Evolutionary conservation across 2,329 filamentous ascomycete genomes (phyloP).

Genomic region (Aspergillus persii): DNA sequence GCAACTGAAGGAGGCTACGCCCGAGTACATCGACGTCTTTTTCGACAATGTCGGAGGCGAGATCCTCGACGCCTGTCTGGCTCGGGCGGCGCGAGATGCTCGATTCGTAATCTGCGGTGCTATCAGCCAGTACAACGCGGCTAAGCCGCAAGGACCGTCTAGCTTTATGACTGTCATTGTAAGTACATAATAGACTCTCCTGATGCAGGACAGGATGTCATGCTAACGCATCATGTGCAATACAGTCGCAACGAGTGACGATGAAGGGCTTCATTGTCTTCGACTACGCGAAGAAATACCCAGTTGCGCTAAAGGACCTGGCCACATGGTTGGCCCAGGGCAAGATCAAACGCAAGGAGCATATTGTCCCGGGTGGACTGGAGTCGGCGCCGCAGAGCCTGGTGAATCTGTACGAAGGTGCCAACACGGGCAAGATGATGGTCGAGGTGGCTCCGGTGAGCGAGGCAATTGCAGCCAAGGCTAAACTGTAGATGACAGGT

Average conservation of each 20-base stretch:
- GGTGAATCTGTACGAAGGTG: conserved; percentile 63
- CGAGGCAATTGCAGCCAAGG: conserved; percentile 34
- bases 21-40: conserved; percentile 64
- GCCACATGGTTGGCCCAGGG: conserved; percentile 68
- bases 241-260: conserved; percentile 39
- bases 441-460: conserved; percentile 40
- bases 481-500: conserved; percentile 39
- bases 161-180: conserved; percentile 44
- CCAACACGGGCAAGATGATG: conserved; percentile 67
- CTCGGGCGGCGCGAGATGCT: conserved; percentile 59
- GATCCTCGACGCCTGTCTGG: conserved; percentile 65
- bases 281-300: conserved; percentile 61
- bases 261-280: conserved; percentile 74
- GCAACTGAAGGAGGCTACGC: conserved; percentile 60
- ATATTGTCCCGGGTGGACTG: conserved; percentile 68
- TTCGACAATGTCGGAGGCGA: conserved; percentile 74
- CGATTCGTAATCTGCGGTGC: conserved; percentile 70
- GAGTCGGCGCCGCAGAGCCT: conserved; percentile 62
- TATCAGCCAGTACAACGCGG: conserved; percentile 67
- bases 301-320: conserved; percentile 59
- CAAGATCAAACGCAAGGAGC: conserved; percentile 69
- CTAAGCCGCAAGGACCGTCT: conserved; percentile 55
- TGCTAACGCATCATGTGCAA: conserved; percentile 12
- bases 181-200: conserved; percentile 15
- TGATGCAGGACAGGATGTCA: too few species aligned